A percentile compares a stretch with the other conserved stretches of the same genome.
Conservation (phyloP, 2,329 filamentous ascomycete genomes). For the Neurospora sp. region DNA sequence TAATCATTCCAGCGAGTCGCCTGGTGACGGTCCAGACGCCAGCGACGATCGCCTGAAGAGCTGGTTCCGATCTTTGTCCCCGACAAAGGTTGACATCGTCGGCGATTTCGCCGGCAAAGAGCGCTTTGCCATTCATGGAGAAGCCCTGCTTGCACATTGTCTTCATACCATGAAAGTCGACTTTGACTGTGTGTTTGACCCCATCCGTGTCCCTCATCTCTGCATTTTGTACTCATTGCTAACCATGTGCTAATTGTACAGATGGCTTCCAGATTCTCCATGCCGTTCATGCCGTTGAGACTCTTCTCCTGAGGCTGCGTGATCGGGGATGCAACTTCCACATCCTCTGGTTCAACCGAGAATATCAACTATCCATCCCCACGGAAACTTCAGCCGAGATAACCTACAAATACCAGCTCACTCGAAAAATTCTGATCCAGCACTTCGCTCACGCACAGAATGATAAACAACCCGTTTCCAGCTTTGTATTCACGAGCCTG, state of each 20-base stretch:
- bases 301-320: slow-evolving; percentile 49
- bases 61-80: slow-evolving; percentile 14
- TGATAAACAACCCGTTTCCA: slow-evolving; percentile 7
- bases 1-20: not conserved
- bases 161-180: slow-evolving; percentile 54
- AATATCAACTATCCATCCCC: slow-evolving; percentile 47
- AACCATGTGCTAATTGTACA: slow-evolving; percentile 13
- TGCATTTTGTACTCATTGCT: not conserved
- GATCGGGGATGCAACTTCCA: slow-evolving; percentile 61
- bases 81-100: slow-evolving; percentile 50
- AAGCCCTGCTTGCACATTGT: slow-evolving; percentile 57
- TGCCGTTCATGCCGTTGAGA: slow-evolving; percentile 58
- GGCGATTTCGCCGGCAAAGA: slow-evolving; percentile 69
- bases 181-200: slow-evolving; percentile 37
- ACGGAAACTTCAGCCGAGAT: slow-evolving; percentile 9
- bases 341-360: slow-evolving; percentile 55
- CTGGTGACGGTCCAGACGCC: not conserved
- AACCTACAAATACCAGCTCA: slow-evolving; percentile 46
- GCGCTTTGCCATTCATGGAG: slow-evolving; percentile 62
- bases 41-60: not conserved
- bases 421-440: slow-evolving; percentile 51
- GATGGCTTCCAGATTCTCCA: slow-evolving; percentile 62
- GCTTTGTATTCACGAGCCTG: slow-evolving; percentile 32
- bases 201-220: not conserved
- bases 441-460: slow-evolving; percentile 37